Percentiles rank a stretch among this genome's conserved stretches.
These are phyloP conservation scores for Apiotrichum gamsii DNA, from an alignment of 1,284 basidiomycete genomes.

Conservation along the genomic window DNA sequence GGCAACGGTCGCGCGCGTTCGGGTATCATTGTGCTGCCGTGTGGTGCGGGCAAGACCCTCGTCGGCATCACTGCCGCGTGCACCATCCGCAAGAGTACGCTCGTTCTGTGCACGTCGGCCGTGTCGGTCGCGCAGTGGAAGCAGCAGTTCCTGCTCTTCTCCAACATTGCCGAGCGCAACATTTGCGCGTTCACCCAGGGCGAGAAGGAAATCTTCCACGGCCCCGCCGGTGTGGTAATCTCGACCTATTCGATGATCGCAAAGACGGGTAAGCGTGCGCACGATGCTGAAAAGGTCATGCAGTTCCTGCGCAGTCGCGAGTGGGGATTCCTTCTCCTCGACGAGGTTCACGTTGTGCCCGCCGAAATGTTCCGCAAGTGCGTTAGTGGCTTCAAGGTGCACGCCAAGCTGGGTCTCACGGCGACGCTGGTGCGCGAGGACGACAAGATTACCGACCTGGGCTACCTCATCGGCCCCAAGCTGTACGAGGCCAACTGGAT, in stretches of 20 bases:
- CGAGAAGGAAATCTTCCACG: constrained; percentile 92
- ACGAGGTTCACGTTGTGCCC: constrained; percentile 96
- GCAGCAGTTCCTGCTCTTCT: constrained; percentile 94
- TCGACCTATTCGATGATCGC: constrained; percentile 99
- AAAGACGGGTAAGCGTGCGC: constrained; percentile 89
- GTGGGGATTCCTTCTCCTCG: constrained; percentile 92
- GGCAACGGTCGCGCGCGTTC: constrained; percentile 95
- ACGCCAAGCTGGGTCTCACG: constrained; percentile 79
- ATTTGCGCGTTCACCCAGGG: constrained; percentile 94
- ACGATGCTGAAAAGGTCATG: constrained; percentile 99
- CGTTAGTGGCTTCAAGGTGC: constrained; percentile 93
- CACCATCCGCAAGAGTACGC: constrained; percentile 97
- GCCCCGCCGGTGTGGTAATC: constrained; percentile 80
- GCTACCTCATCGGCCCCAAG: constrained; percentile 99
- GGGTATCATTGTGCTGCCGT: constrained; percentile 97
- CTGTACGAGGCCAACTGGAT: constrained; percentile 99
- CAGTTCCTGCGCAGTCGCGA: constrained; percentile 89
- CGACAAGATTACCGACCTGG: constrained; percentile 97
- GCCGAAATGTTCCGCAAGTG: constrained; percentile 95
- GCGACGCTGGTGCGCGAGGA: constrained; percentile 98
- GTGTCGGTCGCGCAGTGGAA: constrained; percentile 98
- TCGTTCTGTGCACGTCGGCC: constrained; percentile 95
- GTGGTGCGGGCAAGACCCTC: constrained; percentile 96
- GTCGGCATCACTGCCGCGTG: constrained; percentile 99
- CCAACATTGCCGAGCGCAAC: constrained; percentile 88